Base-by-base conservation (phyloP, 345 rosid genomes). In the Noccaea bulbosa region DNA sequence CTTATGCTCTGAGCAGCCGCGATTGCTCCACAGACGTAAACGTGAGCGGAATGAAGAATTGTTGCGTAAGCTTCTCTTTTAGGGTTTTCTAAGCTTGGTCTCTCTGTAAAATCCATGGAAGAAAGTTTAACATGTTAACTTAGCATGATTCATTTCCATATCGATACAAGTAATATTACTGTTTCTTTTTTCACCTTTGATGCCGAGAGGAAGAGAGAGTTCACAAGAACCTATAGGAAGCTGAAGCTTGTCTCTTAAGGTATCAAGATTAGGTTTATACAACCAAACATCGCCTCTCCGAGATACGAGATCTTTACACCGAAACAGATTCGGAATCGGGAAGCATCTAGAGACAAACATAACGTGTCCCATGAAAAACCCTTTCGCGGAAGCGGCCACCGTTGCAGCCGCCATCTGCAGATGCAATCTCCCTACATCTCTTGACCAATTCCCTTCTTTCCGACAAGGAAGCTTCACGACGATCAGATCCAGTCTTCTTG, bases 211-310 rank as follows among this genome's bases (percentile, higher is more conserved):
- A 74, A 89, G 93, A 35, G 97, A 83, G 45, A 94, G 96, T 77
- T 91, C 99, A 65, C 99, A 94, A 50, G 99, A 94, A 16, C 99
- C 99, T 22, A 79, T 66, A 2, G 99, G 96, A 45, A 91, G 96
- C 74, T 85, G 92, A 45, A 85, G 53, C 73, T 89, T 91, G 52
- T 87, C 88, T 65, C 95, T 83, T 78, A 91, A 58, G 48, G 68
- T 73, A 80, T 85, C 82, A 61, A 81, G 81, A 73, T 86, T 82
- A 54, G 96, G 93, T 72, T 73, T 82, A 71, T 91, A 91, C 37
- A 91, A 74, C 97, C 97, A 88, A 22, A 80, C 82, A 59, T 85
- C 74, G 12, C 91, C 88, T 70, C 77, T 72, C 5, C 83, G 84
- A 51, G 64, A 53, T 37, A 85, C 82, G 0, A 89, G 89, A 63